Evolutionary conservation across 306 rosid species (phyloP).

Genomic region (Mucuna pruriens): DNA sequence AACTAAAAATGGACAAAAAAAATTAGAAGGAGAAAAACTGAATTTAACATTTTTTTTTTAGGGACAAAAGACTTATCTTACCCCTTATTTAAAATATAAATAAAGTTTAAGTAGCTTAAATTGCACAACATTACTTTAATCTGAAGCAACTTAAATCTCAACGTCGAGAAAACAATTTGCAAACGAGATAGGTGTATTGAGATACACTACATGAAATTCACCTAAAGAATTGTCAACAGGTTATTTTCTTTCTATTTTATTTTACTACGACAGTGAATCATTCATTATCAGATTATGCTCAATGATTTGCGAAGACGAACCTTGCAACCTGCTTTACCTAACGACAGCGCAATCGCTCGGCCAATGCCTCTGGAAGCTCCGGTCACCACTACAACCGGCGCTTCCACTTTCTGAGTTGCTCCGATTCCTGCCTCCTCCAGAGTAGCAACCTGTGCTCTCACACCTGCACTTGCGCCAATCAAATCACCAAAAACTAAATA

Average conservation of each 20-base stretch:
- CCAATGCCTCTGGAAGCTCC: conserved; percentile 99
- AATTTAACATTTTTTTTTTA: too few relatives aligned
- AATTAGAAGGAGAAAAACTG: too few relatives aligned
- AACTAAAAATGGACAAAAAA: too few relatives aligned
- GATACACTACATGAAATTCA: background rate
- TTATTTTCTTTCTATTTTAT: background rate
- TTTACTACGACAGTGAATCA: background rate
- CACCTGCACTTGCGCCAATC: conserved; percentile 42
- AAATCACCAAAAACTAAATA: background rate
- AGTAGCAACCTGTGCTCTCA: conserved; percentile 85
- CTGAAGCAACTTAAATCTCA: conserved; percentile 1
- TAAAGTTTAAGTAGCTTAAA: background rate
- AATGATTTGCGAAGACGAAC: conserved; percentile 47
- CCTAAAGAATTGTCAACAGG: background rate
- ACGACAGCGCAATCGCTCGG: conserved; percentile 74
- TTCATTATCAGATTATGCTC: background rate
- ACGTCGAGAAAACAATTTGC: background rate
- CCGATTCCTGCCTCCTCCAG: conserved; percentile 61
- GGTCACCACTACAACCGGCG: conserved; percentile 89
- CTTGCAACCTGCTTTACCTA: conserved; percentile 97
- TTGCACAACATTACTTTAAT: background rate
- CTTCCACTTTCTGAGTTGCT: conserved; percentile 60
- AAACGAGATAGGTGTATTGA: background rate
- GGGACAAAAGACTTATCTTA: too few relatives aligned
- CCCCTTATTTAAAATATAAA: too few relatives aligned